Conservation (phyloP, 805 yeast genomes). For the Yarrowia sp. region DNA sequence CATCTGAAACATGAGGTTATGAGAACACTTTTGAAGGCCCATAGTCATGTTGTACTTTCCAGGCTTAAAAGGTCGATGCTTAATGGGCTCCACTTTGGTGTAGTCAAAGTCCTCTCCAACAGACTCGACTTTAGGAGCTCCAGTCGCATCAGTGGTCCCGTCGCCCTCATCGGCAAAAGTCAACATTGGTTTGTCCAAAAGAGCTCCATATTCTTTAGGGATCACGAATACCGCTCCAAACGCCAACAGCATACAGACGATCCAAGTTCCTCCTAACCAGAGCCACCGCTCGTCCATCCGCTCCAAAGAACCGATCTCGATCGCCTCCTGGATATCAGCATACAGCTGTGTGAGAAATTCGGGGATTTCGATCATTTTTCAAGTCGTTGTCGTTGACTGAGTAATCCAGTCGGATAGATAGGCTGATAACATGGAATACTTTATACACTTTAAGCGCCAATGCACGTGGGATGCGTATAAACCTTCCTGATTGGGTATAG, state of each 20-base stretch:
- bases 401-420: not conserved
- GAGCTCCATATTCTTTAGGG: not conserved
- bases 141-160: not conserved
- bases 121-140: not conserved
- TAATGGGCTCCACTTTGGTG: not conserved
- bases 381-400: not conserved
- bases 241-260: not conserved
- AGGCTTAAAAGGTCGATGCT: conserved; percentile 55
- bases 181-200: not conserved
- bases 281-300: conserved; percentile 7
- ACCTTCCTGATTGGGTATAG: conserved; percentile 17
- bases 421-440: not conserved
- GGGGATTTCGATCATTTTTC: not conserved
- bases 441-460: not conserved
- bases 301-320: not conserved
- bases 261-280: conserved; percentile 19
- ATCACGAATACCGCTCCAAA: not conserved
- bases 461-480: not conserved
- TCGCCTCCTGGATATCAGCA: not conserved
- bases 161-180: not conserved
- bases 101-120: conserved; percentile 12
- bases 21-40: conserved; percentile 51
- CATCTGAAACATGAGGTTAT: conserved; percentile 57
- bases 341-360: not conserved
- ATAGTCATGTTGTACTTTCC: conserved; percentile 60